These are phyloP conservation scores for Fomes fomentarius DNA, from an alignment of 1,284 basidiomycete genomes.

Conservation along the genomic window DNA sequence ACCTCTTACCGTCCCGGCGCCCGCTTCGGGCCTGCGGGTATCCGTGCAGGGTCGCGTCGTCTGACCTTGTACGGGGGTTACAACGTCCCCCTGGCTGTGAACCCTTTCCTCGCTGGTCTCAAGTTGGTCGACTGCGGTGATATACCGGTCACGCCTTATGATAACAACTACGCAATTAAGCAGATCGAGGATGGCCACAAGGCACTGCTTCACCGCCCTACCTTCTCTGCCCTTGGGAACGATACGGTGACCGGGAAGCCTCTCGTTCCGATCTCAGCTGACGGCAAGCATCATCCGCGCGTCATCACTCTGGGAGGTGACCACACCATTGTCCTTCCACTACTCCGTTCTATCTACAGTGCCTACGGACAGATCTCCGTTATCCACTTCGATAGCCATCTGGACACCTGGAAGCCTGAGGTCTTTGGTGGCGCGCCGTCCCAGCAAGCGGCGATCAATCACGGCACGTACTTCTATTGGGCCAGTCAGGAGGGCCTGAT, in stretches of 20 bases:
- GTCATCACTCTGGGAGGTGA: slow-evolving; percentile 79
- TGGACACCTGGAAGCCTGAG: slow-evolving; percentile 74
- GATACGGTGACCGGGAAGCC: slow-evolving; percentile 58
- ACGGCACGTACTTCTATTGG: slow-evolving; percentile 81
- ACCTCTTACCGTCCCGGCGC: slow-evolving; percentile 80
- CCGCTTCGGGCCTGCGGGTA: slow-evolving; percentile 78
- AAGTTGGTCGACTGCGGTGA: slow-evolving; percentile 76
- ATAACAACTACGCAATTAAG: slow-evolving; percentile 69
- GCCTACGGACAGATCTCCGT: slow-evolving; percentile 76
- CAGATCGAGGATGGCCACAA: slow-evolving; percentile 76
- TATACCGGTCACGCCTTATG: slow-evolving; percentile 64
- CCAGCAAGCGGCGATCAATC: slow-evolving; percentile 69
- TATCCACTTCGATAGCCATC: slow-evolving; percentile 80
- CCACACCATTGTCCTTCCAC: slow-evolving; percentile 74
- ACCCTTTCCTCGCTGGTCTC: slow-evolving; percentile 65
- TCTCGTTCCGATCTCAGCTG: slow-evolving; percentile 55
- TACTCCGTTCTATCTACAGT: slow-evolving; percentile 65
- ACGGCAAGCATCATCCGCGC: slow-evolving; percentile 69
- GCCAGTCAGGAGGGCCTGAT: slow-evolving; percentile 77
- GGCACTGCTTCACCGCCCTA: slow-evolving; percentile 58
- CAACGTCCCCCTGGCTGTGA: slow-evolving; percentile 71
- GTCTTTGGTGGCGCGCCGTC: slow-evolving; percentile 74
- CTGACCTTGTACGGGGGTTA: slow-evolving; percentile 76
- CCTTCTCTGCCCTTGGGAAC: slow-evolving; percentile 64
- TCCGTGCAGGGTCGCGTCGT: slow-evolving; percentile 74